phyloP scores from a whole-genome alignment of 371 early-diverging fungal genomes.

The Mucor racemosus region DNA sequence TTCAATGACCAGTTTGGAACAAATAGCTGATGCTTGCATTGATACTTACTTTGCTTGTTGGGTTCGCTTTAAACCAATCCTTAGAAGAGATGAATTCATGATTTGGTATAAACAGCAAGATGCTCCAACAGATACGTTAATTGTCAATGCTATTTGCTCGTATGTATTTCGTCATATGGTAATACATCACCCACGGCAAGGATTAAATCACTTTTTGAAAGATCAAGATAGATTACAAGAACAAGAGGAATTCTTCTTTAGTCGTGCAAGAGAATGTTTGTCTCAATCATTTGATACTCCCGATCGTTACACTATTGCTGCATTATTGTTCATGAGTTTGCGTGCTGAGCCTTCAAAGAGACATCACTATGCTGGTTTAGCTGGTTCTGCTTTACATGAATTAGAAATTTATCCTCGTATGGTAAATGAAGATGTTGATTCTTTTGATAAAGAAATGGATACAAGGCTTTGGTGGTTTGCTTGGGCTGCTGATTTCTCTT shows the following conservation, averaged over 20 bases:
- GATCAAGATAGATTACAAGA: constrained; percentile 37
- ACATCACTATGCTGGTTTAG: constrained; percentile 42
- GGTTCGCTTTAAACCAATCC: constrained; percentile 38
- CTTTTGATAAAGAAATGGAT: constrained; percentile 41
- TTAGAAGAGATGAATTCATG: constrained; percentile 39
- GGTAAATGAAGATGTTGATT: constrained; percentile 28
- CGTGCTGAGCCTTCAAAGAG: constrained; percentile 31
- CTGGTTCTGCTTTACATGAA: constrained; percentile 35
- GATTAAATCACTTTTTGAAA: constrained; percentile 22
- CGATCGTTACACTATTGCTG: constrained; percentile 36
- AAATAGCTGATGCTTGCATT: constrained; percentile 39
- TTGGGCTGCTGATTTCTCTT: constrained; percentile 40
- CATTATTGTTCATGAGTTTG: constrained; percentile 31
- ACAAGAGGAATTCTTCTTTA: constrained; percentile 43
- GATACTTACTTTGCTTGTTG: constrained; percentile 42
- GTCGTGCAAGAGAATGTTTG: constrained; percentile 37
- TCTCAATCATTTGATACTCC: constrained; percentile 42
- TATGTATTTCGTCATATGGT: constrained; percentile 41
- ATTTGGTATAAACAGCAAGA: constrained; percentile 32
- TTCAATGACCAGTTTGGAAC: constrained; percentile 15
- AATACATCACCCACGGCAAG: constrained; percentile 33
- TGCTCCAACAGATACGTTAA: constrained; percentile 31
- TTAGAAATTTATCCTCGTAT: constrained; percentile 35
- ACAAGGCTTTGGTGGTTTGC: constrained; percentile 49
- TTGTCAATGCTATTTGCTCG: constrained; percentile 47